Conservation (phyloP, 176 grass and related monocot species). For the Triticum urartu region DNA sequence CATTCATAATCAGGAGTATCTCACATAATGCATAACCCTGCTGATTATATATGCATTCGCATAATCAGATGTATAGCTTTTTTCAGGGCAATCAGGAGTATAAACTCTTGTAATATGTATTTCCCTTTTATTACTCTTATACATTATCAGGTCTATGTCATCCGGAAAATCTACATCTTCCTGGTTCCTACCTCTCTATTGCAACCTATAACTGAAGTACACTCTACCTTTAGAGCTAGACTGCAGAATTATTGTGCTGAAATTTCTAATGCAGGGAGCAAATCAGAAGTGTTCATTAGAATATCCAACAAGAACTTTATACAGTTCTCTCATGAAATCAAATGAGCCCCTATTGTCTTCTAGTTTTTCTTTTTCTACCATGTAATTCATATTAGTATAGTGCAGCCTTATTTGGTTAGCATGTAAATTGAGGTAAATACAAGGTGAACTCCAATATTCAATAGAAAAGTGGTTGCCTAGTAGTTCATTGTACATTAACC, state of each 20-base stretch:
- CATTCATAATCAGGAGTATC: too few relatives aligned
- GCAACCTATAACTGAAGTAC: neutral
- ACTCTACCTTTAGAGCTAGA: neutral
- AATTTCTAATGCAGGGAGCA: neutral
- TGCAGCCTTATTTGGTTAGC: neutral
- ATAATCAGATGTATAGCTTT: too few relatives aligned
- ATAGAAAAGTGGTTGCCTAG: neutral
- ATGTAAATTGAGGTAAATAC: neutral
- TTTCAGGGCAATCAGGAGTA: neutral
- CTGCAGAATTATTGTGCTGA: too few relatives aligned
- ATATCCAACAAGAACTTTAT: neutral
- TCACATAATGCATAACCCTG: too few relatives aligned
- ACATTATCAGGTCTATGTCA: neutral
- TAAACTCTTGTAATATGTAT: neutral
- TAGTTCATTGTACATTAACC: neutral
- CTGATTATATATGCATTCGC: too few relatives aligned
- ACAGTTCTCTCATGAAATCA: neutral
- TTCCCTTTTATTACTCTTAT: neutral
- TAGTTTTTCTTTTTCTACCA: slow-evolving; percentile 13
- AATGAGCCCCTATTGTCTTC: neutral
- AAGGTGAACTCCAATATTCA: neutral
- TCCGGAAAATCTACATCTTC: neutral
- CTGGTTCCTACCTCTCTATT: neutral
- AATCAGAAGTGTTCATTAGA: slow-evolving; percentile 17
- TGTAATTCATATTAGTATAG: neutral